phyloP scores from a whole-genome alignment of 2,329 filamentous ascomycete species.

The Clarireedia homoeocarpa region DNA sequence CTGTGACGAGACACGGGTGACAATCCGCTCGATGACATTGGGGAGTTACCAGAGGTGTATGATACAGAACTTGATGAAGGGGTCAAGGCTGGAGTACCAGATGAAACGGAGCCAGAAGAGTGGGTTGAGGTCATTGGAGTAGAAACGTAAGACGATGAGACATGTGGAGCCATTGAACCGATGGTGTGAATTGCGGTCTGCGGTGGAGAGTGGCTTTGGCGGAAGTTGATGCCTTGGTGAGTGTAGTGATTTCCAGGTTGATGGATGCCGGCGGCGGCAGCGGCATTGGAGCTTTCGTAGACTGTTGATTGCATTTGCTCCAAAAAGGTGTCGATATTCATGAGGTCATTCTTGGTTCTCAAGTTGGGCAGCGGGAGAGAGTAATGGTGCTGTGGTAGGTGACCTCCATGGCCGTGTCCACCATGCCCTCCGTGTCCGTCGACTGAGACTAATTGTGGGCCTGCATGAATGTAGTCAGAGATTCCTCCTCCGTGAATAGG shows the following conservation, averaged over 20 bases:
- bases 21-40: conserved; percentile 58
- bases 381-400: conserved; percentile 69
- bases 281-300: conserved; percentile 83
- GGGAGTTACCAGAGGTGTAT: conserved; percentile 71
- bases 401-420: conserved; percentile 35
- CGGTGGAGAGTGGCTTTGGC: conserved; percentile 48
- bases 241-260: conserved; percentile 64
- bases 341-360: conserved; percentile 85
- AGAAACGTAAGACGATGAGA: conserved; percentile 37
- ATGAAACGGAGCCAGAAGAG: conserved; percentile 40
- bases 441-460: conserved; percentile 47
- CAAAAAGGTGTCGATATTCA: conserved; percentile 90
- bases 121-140: conserved; percentile 51
- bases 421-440: conserved; percentile 37
- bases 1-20: conserved; percentile 57
- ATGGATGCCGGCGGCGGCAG: conserved; percentile 70
- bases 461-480: conserved; percentile 48
- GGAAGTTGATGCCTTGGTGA: conserved; percentile 45
- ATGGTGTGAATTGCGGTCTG: conserved; percentile 27
- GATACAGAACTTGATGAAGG: conserved; percentile 69
- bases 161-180: conserved; percentile 25
- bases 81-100: conserved; percentile 67
- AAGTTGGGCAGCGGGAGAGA: conserved; percentile 82
- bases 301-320: conserved; percentile 95
- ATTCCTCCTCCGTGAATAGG: conserved; percentile 44